phyloP scores from a whole-genome alignment of 2,329 filamentous ascomycete species.

The Xylariaceae sp. region DNA sequence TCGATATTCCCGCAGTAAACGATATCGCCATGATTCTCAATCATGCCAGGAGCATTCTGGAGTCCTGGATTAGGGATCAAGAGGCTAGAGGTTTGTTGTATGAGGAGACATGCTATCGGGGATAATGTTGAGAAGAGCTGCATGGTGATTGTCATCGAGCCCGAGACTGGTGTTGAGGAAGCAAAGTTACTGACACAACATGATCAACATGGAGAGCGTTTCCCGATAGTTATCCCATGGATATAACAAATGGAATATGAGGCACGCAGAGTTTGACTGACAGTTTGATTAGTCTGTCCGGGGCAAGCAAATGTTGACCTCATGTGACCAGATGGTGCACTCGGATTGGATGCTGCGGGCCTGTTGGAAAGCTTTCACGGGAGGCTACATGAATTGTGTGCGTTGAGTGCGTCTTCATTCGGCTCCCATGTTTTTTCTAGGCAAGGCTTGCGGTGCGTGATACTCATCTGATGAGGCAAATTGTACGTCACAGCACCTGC shows the following conservation, averaged over 20 bases:
- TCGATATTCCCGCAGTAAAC: constrained; percentile 7
- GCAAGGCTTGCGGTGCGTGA: neutral
- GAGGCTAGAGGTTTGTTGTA: neutral
- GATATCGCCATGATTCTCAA: neutral
- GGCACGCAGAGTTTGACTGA: no score
- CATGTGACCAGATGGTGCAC: no score
- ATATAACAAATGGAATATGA: no score
- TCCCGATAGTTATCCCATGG: no score
- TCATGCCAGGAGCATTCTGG: neutral
- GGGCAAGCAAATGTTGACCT: neutral
- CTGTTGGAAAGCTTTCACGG: neutral
- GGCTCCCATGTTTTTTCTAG: neutral
- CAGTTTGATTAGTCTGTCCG: no score
- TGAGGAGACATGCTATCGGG: neutral
- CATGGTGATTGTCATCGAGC: no score
- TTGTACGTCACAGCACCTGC: no score
- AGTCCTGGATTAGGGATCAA: neutral
- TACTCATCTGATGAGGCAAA: neutral
- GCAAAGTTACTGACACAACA: no score
- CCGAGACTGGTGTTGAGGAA: no score
- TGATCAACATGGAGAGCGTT: no score
- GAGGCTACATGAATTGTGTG: constrained; percentile 1
- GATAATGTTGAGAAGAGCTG: no score
- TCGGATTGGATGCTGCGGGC: no score
- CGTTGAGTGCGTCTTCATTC: neutral